A percentile compares a stretch with the other conserved stretches of the same genome.
Evolutionary conservation across 2,329 filamentous ascomycete species (phyloP).

Genomic region (Epichloe gansuensis): DNA sequence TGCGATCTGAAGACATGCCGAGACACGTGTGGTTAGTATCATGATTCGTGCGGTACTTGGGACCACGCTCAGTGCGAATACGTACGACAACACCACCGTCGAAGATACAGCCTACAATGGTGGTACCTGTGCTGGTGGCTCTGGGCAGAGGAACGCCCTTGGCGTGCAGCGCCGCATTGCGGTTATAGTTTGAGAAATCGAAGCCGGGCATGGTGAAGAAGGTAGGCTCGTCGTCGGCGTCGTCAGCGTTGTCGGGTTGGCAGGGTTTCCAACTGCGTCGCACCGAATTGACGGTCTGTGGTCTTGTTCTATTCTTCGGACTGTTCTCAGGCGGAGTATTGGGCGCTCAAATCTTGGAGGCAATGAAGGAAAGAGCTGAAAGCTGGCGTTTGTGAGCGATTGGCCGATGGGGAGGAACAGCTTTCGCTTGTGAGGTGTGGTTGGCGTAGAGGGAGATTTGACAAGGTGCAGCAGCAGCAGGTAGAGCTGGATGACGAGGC

Average conservation of each 20-base stretch:
- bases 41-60: background rate
- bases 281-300: constrained; percentile 1
- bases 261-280: background rate
- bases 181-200: constrained; percentile 99
- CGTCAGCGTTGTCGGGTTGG: background rate
- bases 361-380: background rate
- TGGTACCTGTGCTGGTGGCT: constrained; percentile 96
- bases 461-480: background rate
- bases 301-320: background rate
- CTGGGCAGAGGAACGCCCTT: constrained; percentile 90
- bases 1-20: constrained; percentile 53
- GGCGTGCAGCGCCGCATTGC: constrained; percentile 91
- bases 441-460: constrained; percentile 8
- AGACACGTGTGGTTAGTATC: background rate
- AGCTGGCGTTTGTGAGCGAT: background rate
- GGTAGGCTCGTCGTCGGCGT: constrained; percentile 4
- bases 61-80: constrained; percentile 11
- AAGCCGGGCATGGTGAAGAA: constrained; percentile 73
- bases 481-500: constrained; percentile 41
- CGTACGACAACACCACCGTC: constrained; percentile 89
- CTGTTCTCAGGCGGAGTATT: background rate
- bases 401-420: background rate
- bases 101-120: constrained; percentile 94
- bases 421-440: constrained; percentile 5
- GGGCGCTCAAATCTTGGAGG: background rate